Base-by-base conservation (phyloP, 2,329 filamentous ascomycete genomes). In the Scytalidium sp. region DNA sequence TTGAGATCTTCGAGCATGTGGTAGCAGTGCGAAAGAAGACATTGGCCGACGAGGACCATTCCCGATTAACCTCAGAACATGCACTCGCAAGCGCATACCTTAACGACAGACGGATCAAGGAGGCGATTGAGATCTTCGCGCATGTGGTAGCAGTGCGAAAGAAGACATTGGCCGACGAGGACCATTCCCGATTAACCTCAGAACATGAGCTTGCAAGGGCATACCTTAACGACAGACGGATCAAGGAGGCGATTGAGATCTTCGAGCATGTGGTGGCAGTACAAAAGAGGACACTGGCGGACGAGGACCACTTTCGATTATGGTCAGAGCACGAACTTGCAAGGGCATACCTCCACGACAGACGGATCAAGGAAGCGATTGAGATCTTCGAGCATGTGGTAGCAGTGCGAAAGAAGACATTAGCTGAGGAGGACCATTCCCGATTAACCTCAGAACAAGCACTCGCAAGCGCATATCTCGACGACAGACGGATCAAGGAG, bases 101-200 rank as follows among this genome's bases (percentile, higher is more conserved):
- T 8, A 7, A 41, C 1, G 32, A 58, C 41, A 40, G 45, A 20
- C 62, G 49, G 32, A 45, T 57, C 2, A 44, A 49, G 41, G 47
- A 63, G 9, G 62, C 62, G 3, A 52, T 61, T 9, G 32, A 51
- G 25, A 45, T 65, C 8, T 49, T 63, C 2, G n/a, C n/a, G n/a
- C 50, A 60, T 41, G 55, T 61, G 15, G 58, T 62, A 10, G 21
- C 21, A 6, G 20, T 56, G 4, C 1, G 21, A 36, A 45, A 51
- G 29, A 20, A 20, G 21, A 45, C 42, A 25, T 17, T 56, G 2
- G 32, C 21, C 3, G 46, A 53, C 8, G 41, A 50, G 3, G 29
- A 60, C 41, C 4, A 13, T 19, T 1, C 17, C 48, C 46, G 55
- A 47, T 19, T 54, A 20, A 6, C 23, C 5, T 49, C 55, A 17